Evolutionary conservation across 78 protist genomes (phyloP), one percentile per base, ranked within the genome.

Genomic region (Kipferlia bialata): DNA sequence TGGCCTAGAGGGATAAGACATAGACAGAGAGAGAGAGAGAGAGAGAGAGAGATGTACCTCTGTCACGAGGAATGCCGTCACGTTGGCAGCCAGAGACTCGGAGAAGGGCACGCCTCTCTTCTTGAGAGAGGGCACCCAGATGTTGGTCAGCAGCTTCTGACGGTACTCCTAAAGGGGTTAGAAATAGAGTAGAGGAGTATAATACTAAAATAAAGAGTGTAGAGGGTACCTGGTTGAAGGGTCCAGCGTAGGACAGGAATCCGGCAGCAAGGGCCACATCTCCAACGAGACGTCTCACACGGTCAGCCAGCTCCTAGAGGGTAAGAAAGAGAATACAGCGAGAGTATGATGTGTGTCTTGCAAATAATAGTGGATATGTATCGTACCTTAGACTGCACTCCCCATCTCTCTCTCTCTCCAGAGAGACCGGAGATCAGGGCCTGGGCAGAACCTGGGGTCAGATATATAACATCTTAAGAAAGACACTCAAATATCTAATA

Each of bases 321-420:
- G n/a, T n/a, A n/a, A n/a, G n/a, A n/a, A n/a, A n/a, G n/a, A n/a
- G n/a, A n/a, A n/a, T n/a, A n/a, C n/a, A n/a, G n/a, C n/a, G n/a
- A n/a, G n/a, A n/a, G n/a, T n/a, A n/a, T n/a, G n/a, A n/a, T n/a
- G n/a, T n/a, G n/a, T n/a, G n/a, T n/a, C n/a, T n/a, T n/a, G n/a
- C n/a, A n/a, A n/a, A n/a, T n/a, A n/a, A n/a, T n/a, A n/a, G 24
- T 24, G 24, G n/a, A n/a, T n/a, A n/a, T n/a, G n/a, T n/a, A n/a
- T n/a, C n/a, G n/a, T n/a, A n/a, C n/a, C 24, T 59, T 59, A 63
- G 73, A 26, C 63, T 76, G 76, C 53, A 45, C 34, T 7, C 83
- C 76, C 95, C 95, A 90, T 26, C 95, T 83, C 22, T 37, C 70
- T 56, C 75, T 79, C 73, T 90, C 95, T 22, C 88, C 91, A 12